Base-by-base conservation (phyloP, 208 protist genomes). In the Trypanosoma caninum region DNA sequence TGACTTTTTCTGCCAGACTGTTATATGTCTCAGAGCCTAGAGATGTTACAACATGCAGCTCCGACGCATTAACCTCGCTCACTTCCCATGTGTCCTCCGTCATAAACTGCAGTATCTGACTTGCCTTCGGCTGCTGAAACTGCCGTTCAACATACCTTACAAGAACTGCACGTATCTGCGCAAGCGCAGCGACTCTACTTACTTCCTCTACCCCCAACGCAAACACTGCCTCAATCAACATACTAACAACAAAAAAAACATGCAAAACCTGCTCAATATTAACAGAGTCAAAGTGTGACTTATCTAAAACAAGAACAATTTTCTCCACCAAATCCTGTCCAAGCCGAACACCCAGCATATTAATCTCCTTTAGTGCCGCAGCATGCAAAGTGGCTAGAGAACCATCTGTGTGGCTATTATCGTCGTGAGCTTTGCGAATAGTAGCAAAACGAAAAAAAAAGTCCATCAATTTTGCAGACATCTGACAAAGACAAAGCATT, bases 321-420 rank as follows among this genome's bases (percentile, higher is more conserved):
- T 94, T 94, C 64, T 91, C 76, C 8, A 86, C 61, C 14, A 94
- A 54, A 55, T 94, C 87, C 34, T 69, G 57, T 28, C 75, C 84
- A 38, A 91, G 72, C 31, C 75, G 76, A 47, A 53, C 74, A n/a
- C 87, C 84, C 0, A 91, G 54, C 11, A 61, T 63, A 20, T 55
- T 61, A 22, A 94, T 68, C 4, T 59, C 41, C 37, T 74, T 44
- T 37, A 86, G 48, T 10, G 74, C 72, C 59, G 72, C 45, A 51
- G 27, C 40, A 59, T 93, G 87, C 48, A 86, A 50, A 8, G 45
- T 58, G 28, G 78, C 74, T 44, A 70, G 66, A 1, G 72, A 63
- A 10, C 48, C 53, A 59, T 53, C 48, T 27, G 58, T 65, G 53
- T 59, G 56, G 66, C 60, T 61, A 31, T 41, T 77, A 52, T 87